phyloP scores from a whole-genome alignment of 352 stramenopile genomes.

The Phytophthora pinifolia region DNA sequence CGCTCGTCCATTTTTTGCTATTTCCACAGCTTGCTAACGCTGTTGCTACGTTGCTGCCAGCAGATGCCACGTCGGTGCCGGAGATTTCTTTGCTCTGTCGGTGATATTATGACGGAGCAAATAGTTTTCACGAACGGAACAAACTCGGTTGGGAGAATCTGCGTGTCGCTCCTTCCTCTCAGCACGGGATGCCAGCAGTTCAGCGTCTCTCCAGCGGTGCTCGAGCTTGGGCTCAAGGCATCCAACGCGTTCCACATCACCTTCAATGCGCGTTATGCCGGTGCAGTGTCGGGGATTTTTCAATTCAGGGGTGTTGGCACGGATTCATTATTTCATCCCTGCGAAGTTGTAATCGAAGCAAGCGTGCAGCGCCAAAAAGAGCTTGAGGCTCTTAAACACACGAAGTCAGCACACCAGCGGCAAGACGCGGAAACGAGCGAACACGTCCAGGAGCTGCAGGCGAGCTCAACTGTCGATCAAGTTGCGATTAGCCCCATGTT shows the following conservation, averaged over 20 bases:
- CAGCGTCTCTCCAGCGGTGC: conserved; percentile 66
- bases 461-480: conserved; percentile 39
- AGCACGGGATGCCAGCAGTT: conserved; percentile 87
- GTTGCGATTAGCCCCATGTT: conserved; percentile 65
- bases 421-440: conserved; percentile 6
- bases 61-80: conserved; percentile 64
- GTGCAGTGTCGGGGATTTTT: conserved; percentile 81
- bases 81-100: conserved; percentile 68
- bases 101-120: conserved; percentile 70
- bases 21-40: background rate
- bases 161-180: conserved; percentile 75
- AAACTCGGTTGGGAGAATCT: conserved; percentile 60
- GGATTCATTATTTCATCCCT: conserved; percentile 64
- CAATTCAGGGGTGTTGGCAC: conserved; percentile 78
- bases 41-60: background rate
- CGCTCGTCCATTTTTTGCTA: background rate
- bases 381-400: conserved; percentile 19
- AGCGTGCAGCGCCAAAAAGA: conserved; percentile 54
- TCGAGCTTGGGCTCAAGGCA: conserved; percentile 62
- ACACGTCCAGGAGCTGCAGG: conserved; percentile 51
- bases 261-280: conserved; percentile 55
- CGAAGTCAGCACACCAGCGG: background rate
- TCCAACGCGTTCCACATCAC: conserved; percentile 72
- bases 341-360: conserved; percentile 85
- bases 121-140: conserved; percentile 79